phyloP scores from a whole-genome alignment of 1,284 basidiomycete species.

The Sphaerobolus stellatus region DNA sequence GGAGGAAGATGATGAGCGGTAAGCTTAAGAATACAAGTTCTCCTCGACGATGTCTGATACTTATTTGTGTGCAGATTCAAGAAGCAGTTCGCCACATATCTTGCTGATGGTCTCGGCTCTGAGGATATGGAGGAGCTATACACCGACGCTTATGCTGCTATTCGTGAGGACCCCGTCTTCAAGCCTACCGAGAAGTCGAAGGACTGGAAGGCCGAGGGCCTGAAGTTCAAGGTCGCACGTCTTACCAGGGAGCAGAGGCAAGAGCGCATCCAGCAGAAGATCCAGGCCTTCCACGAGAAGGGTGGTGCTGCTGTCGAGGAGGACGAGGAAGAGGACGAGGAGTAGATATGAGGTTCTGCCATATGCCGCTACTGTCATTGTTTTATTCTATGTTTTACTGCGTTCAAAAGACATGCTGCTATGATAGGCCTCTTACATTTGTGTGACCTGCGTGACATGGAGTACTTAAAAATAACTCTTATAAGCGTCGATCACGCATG shows the following conservation, averaged over 20 bases:
- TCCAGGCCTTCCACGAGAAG: constrained; percentile 78
- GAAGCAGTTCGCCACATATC: constrained; percentile 96
- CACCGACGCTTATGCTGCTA: constrained; percentile 86
- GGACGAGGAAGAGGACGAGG: constrained; percentile 50
- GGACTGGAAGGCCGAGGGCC: constrained; percentile 89
- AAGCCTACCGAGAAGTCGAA: constrained; percentile 88
- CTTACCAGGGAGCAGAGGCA: constrained; percentile 81
- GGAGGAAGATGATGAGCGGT: constrained; percentile 99
- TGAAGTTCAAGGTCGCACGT: constrained; percentile 71
- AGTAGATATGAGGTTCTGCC: constrained; percentile 32
- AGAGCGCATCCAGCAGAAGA: constrained; percentile 77
- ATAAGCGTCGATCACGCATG: too few species aligned
- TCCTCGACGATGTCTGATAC: neutral
- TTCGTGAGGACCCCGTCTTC: constrained; percentile 93
- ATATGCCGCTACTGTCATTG: neutral
- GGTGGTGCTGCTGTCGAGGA: constrained; percentile 46
- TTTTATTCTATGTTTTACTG: neutral
- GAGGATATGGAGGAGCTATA: constrained; percentile 99
- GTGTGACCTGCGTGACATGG: too few species aligned
- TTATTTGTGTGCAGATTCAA: constrained; percentile 69
- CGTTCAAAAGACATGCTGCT: neutral
- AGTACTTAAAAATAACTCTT: too few species aligned
- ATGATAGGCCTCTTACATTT: too few species aligned
- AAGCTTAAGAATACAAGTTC: constrained; percentile 22
- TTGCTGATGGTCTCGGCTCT: constrained; percentile 92